phyloP scores from a whole-genome alignment of 176 grass and related monocot species.

The Juncus inflexus region DNA sequence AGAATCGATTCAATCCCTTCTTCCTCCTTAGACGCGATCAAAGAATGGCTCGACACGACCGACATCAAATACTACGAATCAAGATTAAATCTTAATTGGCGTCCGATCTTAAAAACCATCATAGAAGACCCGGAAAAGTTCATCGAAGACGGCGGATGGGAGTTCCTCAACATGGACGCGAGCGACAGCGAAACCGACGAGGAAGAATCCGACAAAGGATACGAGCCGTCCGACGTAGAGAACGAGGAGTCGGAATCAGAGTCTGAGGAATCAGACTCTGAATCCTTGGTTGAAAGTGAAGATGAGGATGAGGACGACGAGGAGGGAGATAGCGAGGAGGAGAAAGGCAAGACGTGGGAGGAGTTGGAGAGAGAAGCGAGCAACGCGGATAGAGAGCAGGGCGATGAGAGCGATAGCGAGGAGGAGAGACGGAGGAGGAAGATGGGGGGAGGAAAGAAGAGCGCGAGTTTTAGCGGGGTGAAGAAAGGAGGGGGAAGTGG shows the following conservation, averaged over 20 bases:
- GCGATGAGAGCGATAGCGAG: constrained; percentile 70
- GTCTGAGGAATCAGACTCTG: constrained; percentile 56
- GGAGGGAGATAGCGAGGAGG: constrained; percentile 74
- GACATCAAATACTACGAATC: constrained; percentile 95
- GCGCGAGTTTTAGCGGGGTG: background rate
- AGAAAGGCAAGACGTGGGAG: constrained; percentile 95
- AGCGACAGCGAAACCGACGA: constrained; percentile 64
- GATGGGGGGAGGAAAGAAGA: constrained; percentile 13
- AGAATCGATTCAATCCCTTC: constrained; percentile 84
- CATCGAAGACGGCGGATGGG: constrained; percentile 78
- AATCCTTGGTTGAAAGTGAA: constrained; percentile 56
- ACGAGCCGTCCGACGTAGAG: constrained; percentile 72
- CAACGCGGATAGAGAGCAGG: constrained; percentile 62
- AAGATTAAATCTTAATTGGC: constrained; percentile 84
- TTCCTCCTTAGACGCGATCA: constrained; percentile 60
- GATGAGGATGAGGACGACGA: constrained; percentile 53
- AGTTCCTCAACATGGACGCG: constrained; percentile 89
- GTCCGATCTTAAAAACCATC: constrained; percentile 86
- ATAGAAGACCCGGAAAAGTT: constrained; percentile 79
- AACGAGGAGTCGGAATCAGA: constrained; percentile 52
- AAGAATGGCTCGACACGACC: constrained; percentile 94
- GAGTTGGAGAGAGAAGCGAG: constrained; percentile 79
- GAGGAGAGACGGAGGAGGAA: constrained; percentile 78
- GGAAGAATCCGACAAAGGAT: constrained; percentile 80
- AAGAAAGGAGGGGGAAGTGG: background rate